These are phyloP conservation scores for Colletotrichum tofieldiae DNA, from an alignment of 2,329 filamentous ascomycete genomes.

Conservation along the genomic window DNA sequence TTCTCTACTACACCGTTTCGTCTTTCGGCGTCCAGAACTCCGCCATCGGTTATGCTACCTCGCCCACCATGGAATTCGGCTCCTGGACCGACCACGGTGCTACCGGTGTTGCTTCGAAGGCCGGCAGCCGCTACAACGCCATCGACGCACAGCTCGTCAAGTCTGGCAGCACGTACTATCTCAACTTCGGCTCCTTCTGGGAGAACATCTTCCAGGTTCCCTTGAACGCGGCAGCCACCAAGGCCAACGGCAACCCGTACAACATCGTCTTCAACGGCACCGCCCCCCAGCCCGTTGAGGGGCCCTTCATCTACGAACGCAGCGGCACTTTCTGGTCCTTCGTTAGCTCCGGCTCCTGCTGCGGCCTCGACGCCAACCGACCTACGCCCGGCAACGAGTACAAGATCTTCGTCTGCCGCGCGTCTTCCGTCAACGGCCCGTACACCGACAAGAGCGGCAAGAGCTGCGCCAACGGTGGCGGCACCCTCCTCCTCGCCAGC, in stretches of 20 bases:
- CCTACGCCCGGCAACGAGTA: slow-evolving; percentile 75
- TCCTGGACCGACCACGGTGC: slow-evolving; percentile 73
- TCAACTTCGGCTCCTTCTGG: slow-evolving; percentile 81
- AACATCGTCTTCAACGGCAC: slow-evolving; percentile 69
- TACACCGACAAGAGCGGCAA: slow-evolving; percentile 72
- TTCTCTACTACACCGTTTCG: slow-evolving; percentile 79
- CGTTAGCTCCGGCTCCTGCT: slow-evolving; percentile 74
- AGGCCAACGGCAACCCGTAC: slow-evolving; percentile 48
- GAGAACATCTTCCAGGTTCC: slow-evolving; percentile 73
- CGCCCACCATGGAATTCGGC: slow-evolving; percentile 64
- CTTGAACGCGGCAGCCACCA: slow-evolving; percentile 57
- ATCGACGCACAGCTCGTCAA: slow-evolving; percentile 72
- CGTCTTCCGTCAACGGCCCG: slow-evolving; percentile 63
- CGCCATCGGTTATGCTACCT: slow-evolving; percentile 71
- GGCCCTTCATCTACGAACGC: slow-evolving; percentile 68
- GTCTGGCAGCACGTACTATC: slow-evolving; percentile 58
- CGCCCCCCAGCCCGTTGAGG: slow-evolving; percentile 70
- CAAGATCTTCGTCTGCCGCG: slow-evolving; percentile 76
- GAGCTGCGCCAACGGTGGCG: slow-evolving; percentile 72
- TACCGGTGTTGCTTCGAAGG: slow-evolving; percentile 64
- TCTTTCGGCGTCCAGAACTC: slow-evolving; percentile 73
- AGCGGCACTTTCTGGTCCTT: slow-evolving; percentile 76
- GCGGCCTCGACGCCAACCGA: slow-evolving; percentile 66
- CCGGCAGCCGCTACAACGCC: slow-evolving; percentile 67
- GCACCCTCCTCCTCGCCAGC: slow-evolving; percentile 72